Evolutionary conservation across 2,329 filamentous ascomycete species (phyloP).

Genomic region (Didymella lethalis): DNA sequence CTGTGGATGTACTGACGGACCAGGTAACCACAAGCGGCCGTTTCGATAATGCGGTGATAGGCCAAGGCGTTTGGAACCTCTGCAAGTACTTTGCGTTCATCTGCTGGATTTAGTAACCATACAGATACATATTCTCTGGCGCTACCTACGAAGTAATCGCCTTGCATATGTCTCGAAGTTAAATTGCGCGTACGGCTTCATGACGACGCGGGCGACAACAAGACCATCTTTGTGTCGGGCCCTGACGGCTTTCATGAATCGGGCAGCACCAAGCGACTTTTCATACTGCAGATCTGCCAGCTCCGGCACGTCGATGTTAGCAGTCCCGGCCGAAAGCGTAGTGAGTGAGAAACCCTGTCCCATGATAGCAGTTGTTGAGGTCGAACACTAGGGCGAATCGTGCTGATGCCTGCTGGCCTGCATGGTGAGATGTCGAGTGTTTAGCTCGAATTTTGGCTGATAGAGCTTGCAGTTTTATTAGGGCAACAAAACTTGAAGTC

Average conservation of each 20-base stretch:
- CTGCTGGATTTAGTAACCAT: slow-evolving; percentile 54
- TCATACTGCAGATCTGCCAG: slow-evolving; percentile 91
- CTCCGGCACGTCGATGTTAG: slow-evolving; percentile 93
- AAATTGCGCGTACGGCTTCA: slow-evolving; percentile 88
- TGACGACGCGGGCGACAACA: slow-evolving; percentile 91
- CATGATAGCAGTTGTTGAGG: slow-evolving; percentile 64
- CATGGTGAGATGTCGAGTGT: slow-evolving; percentile 35
- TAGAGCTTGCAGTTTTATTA: neutral
- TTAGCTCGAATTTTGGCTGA: neutral
- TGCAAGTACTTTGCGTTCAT: slow-evolving; percentile 78
- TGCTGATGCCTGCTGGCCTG: slow-evolving; percentile 35
- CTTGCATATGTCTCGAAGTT: slow-evolving; percentile 80
- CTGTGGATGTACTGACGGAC: slow-evolving; percentile 96
- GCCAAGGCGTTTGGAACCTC: slow-evolving; percentile 90
- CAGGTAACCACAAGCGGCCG: slow-evolving; percentile 87
- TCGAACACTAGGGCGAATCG: slow-evolving; percentile 31
- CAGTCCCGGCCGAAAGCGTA: slow-evolving; percentile 87
- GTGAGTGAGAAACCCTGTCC: slow-evolving; percentile 96
- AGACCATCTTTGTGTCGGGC: slow-evolving; percentile 89
- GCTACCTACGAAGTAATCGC: slow-evolving; percentile 72
- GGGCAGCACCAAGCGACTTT: slow-evolving; percentile 85
- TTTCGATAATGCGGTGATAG: slow-evolving; percentile 92
- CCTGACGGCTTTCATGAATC: slow-evolving; percentile 96
- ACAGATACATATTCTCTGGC: neutral
- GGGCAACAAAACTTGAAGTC: neutral